Percentiles rank a stretch among this genome's conserved stretches.
Evolutionary conservation across 176 grass and related monocot species (phyloP).

Genomic region (Ampelocalamus luodianensis): DNA sequence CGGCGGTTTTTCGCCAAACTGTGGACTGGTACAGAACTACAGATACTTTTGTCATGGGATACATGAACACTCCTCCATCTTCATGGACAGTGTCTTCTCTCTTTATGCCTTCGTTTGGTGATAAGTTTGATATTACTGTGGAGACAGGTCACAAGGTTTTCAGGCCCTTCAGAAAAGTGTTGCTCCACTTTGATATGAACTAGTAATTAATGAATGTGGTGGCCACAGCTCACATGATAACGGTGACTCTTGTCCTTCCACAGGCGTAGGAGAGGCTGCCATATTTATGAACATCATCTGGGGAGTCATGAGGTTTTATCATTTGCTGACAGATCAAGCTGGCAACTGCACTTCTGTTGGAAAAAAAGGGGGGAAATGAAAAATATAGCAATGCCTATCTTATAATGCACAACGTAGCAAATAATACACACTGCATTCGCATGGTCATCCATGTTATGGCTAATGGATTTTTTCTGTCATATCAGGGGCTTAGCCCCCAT

Average conservation of each 20-base stretch:
- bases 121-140: slow-evolving; percentile 22
- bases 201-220: slow-evolving; percentile 26
- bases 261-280: not conserved
- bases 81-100: slow-evolving; percentile 23
- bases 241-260: slow-evolving; percentile 37
- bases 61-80: slow-evolving; percentile 17
- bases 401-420: not conserved
- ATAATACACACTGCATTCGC: slow-evolving; percentile 13
- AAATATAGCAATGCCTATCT: not conserved
- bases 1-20: slow-evolving; percentile 38
- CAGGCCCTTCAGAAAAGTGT: not conserved
- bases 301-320: not conserved
- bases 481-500: not conserved
- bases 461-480: slow-evolving; percentile 24
- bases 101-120: slow-evolving; percentile 22
- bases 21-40: slow-evolving; percentile 16
- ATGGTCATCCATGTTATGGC: slow-evolving; percentile 16
- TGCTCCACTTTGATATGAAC: slow-evolving; percentile 1
- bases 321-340: not conserved
- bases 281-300: slow-evolving; percentile 18
- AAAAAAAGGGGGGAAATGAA: not conserved
- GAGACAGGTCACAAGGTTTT: slow-evolving; percentile 46
- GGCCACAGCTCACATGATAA: slow-evolving; percentile 38
- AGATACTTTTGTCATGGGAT: slow-evolving; percentile 13
- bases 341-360: slow-evolving; percentile 1